phyloP scores from a whole-genome alignment of 2,329 filamentous ascomycete genomes.

The Aspergillus candidus region DNA sequence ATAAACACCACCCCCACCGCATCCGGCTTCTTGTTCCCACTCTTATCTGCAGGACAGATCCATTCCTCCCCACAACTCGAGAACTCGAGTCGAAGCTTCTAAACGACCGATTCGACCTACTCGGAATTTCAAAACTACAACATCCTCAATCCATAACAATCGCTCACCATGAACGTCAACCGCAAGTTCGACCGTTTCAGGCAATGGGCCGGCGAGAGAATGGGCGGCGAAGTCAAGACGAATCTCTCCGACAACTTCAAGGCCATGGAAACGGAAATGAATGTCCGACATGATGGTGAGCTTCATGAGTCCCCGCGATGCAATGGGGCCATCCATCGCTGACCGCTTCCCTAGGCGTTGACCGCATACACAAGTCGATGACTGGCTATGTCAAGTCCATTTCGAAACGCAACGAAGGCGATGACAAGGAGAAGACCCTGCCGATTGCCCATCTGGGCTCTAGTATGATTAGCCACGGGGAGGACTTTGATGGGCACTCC shows the following conservation, averaged over 20 bases:
- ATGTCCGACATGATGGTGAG: conserved; percentile 76
- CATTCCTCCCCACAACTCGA: no score
- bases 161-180: conserved; percentile 56
- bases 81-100: no score
- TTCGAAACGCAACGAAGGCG: conserved; percentile 73
- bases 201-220: conserved; percentile 96
- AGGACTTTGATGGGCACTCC: conserved; percentile 86
- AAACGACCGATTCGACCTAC: no score
- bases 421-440: conserved; percentile 81
- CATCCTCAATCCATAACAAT: no score
- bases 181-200: conserved; percentile 94
- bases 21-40: no score
- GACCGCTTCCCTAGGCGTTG: conserved; percentile 56
- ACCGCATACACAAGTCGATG: conserved; percentile 81
- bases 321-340: conserved; percentile 5
- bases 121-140: no score
- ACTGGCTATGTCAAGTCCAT: conserved; percentile 81
- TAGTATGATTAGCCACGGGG: conserved; percentile 81
- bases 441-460: conserved; percentile 74
- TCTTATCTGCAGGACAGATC: no score
- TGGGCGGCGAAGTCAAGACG: conserved; percentile 87
- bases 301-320: not conserved
- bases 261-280: conserved; percentile 83
- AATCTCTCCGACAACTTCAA: conserved; percentile 86
- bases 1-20: no score